These are phyloP conservation scores for Acrocalymma vagum DNA, from an alignment of 2,329 filamentous ascomycete species.

Conservation along the genomic window DNA sequence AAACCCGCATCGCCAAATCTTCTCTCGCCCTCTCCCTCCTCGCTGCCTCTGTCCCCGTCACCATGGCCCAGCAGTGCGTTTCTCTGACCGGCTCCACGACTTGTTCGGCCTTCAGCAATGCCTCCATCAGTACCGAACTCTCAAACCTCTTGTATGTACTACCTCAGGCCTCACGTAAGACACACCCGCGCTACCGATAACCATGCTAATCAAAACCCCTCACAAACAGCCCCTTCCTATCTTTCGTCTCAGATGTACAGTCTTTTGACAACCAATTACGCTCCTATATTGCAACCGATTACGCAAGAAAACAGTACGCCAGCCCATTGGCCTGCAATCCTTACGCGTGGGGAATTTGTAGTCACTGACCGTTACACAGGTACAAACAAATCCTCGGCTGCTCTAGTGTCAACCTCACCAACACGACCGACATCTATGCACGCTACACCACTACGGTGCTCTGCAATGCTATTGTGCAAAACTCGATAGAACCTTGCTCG, in stretches of 20 bases:
- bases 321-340: conserved; percentile 10
- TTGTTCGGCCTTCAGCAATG: conserved; percentile 76
- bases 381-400: conserved; percentile 86
- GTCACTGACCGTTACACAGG: conserved; percentile 61
- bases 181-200: conserved; percentile 23
- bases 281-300: conserved; percentile 76
- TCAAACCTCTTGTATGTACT: conserved; percentile 68
- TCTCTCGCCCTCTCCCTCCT: conserved; percentile 33
- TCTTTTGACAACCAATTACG: conserved; percentile 81
- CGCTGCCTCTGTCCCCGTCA: conserved; percentile 37
- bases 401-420: conserved; percentile 75
- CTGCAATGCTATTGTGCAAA: conserved; percentile 94
- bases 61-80: conserved; percentile 63
- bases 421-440: conserved; percentile 85
- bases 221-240: conserved; percentile 80
- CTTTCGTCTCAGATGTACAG: conserved; percentile 76
- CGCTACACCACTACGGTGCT: conserved; percentile 91
- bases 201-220: conserved; percentile 14
- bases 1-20: conserved; percentile 20
- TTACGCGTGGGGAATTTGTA: conserved; percentile 11
- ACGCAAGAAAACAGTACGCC: conserved; percentile 79
- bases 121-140: conserved; percentile 75
- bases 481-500: conserved; percentile 76
- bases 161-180: conserved; percentile 29
- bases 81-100: conserved; percentile 73